Base-by-base conservation (phyloP, 1,284 basidiomycete species). In the Tilletiaria anomala region DNA sequence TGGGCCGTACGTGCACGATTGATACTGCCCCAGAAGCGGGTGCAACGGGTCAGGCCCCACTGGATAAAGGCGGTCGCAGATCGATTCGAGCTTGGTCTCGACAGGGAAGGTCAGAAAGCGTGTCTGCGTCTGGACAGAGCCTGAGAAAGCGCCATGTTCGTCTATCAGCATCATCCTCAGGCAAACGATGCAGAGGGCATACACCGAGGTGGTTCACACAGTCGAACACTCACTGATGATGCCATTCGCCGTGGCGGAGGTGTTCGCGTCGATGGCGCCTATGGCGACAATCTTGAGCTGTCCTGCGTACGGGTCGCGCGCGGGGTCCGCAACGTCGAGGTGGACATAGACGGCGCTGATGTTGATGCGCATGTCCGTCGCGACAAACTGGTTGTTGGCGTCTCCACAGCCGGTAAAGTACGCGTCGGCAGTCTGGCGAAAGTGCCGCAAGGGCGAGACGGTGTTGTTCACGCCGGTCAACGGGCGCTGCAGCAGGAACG, bases 281-380 rank as follows among this genome's bases (percentile, higher is more conserved):
- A 62, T 40, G 5, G 51, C 58, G 3, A 53, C 45, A 26, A 62
- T 58, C 59, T 44, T 8, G 59, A 44, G 22, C 48, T 48, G 21
- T 47, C 59, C 10, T 40, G 39, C 24, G 42, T 20, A 40, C 49
- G 50, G 0, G 39, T 42, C 0, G 35, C 26, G 10, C 48, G 32
- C 22, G n/a, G 20, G 40, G 35, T 22, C 35, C 24, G 43, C 42
- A 11, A 40, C 42, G 32, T 62, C 58, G 45, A 58, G 51, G 23
- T 62, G 59, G 29, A 50, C 47, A 34, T 58, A 62, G 17, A 62
- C 50, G 32, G 58, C 49, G n/a, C 58, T 58, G 37, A 62, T 44
- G 48, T 62, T 62, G 58, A 61, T 38, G n/a, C 56, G 45, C 17
- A 44, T 22, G 14, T 45, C 38, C 8, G 57, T 21, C 31, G 51